These are phyloP conservation scores for Lasiosphaeriaceae sp. DNA, from an alignment of 495 filamentous ascomycete species.

Conservation along the genomic window DNA sequence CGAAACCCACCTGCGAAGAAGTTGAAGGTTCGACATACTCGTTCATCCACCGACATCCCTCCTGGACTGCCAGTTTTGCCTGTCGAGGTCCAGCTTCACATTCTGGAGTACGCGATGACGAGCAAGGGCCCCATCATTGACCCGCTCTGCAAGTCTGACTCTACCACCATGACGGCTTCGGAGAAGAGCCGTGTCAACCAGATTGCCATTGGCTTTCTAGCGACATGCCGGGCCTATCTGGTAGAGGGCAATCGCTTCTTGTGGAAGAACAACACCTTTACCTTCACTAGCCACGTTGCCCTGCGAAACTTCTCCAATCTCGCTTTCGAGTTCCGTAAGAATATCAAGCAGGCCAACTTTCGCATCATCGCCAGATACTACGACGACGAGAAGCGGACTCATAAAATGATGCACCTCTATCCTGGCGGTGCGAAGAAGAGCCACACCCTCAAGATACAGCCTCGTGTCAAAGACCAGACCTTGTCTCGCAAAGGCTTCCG, in stretches of 20 bases:
- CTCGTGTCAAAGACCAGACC: conserved; percentile 30
- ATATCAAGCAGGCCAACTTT: conserved; percentile 38
- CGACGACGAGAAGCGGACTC: conserved; percentile 36
- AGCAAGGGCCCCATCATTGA: conserved; percentile 44
- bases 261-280: conserved; percentile 43
- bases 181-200: conserved; percentile 35
- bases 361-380: conserved; percentile 46
- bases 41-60: conserved; percentile 4
- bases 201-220: conserved; percentile 39
- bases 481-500: conserved; percentile 40
- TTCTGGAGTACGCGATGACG: conserved; percentile 41
- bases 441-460: conserved; percentile 27
- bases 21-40: not conserved
- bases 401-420: conserved; percentile 4
- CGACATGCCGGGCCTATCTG: conserved; percentile 39
- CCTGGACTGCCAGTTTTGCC: conserved; percentile 36
- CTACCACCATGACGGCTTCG: conserved; percentile 24
- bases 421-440: conserved; percentile 13
- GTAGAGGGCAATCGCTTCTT: conserved; percentile 37
- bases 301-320: conserved; percentile 38
- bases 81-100: conserved; percentile 40
- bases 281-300: conserved; percentile 42
- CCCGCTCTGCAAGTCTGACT: conserved; percentile 36
- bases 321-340: conserved; percentile 25
- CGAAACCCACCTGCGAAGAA: not conserved